Percentiles rank a stretch among this genome's conserved stretches.
These are phyloP conservation scores for Coemansia sp. DNA, from an alignment of 192 early-diverging fungal species.

Conservation along the genomic window DNA sequence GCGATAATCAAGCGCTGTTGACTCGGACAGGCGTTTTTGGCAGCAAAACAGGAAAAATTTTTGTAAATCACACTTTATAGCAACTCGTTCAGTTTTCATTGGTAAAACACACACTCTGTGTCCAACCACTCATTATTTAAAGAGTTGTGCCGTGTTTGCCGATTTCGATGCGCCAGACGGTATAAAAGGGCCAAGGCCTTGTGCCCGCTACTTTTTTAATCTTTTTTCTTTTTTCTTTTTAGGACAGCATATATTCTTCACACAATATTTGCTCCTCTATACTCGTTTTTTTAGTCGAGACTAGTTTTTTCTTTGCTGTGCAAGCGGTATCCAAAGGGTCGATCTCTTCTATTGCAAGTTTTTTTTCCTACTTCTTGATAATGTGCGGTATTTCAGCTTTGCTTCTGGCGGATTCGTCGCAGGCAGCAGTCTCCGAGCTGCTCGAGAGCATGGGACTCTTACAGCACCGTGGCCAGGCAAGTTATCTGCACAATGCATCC, in stretches of 20 bases:
- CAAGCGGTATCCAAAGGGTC: background rate
- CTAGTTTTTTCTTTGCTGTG: background rate
- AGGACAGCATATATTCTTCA: constrained; percentile 7
- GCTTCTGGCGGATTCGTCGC: constrained; percentile 75
- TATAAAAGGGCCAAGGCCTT: background rate
- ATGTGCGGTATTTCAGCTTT: constrained; percentile 93
- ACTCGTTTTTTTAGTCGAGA: background rate
- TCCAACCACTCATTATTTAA: background rate
- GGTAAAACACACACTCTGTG: background rate
- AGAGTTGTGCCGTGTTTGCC: background rate
- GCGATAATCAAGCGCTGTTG: constrained; percentile 5
- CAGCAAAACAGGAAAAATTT: background rate
- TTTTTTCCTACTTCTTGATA: background rate
- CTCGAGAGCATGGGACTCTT: constrained; percentile 93
- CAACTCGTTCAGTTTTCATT: background rate
- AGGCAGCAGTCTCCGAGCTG: constrained; percentile 80
- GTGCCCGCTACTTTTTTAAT: background rate
- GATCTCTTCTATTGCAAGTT: background rate
- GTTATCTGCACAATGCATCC: background rate
- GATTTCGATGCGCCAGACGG: background rate
- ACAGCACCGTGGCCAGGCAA: constrained; percentile 98
- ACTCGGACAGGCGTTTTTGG: background rate
- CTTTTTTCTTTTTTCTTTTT: constrained; percentile 19
- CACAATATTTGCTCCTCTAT: constrained; percentile 11
- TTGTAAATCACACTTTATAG: background rate